Base-by-base conservation (phyloP, 1,284 basidiomycete genomes). In the Marasmius sp. region DNA sequence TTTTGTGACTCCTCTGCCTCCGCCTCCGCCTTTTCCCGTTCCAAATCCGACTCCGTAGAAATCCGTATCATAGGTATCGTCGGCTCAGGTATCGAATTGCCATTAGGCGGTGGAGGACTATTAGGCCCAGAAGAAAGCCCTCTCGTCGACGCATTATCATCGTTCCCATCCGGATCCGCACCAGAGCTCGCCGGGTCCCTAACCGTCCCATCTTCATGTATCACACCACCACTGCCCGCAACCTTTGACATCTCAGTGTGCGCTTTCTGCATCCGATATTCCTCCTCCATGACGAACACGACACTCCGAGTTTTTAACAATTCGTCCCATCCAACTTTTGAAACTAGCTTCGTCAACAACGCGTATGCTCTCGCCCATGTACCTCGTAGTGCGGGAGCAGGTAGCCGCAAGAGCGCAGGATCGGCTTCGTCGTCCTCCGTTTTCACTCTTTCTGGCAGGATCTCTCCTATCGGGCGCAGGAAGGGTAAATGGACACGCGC, bases 271-370 rank as follows among this genome's bases (percentile, higher is more conserved):
- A 85, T 91, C 36, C 97, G 84, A 74, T 99, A 99, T 75, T 99
- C 97, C 74, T 99, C 97, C 75, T 99, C 97, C 97, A 99, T 99
- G 43, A 99, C 97, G 76, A 99, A 99, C 10, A 99, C 97, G 53
- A 83, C 79, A 74, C 93, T 95, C 81, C 97, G 89, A 36, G 92
- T 93, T 79, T 95, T 95, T 61, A 99, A 84, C 14, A 99, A 84
- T 79, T 99, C 97, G 76, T 99, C 97, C 97, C 97, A 99, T 0
- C 97, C 97, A 66, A 99, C 95, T 68, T 94, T 88, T 5, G 91
- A 89, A 36, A 97, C 95, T 18, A 99, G 86, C 1, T 90, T 86
- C 6, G 97, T 93, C 16, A 99, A 84, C 16, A 99, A 85, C 3
- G 89, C 83, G 71, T 99, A 99, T 0, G 97, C 97, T 60, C 95